These are phyloP conservation scores for Colletotrichum navitas DNA, from an alignment of 2,329 filamentous ascomycete species.

Conservation along the genomic window DNA sequence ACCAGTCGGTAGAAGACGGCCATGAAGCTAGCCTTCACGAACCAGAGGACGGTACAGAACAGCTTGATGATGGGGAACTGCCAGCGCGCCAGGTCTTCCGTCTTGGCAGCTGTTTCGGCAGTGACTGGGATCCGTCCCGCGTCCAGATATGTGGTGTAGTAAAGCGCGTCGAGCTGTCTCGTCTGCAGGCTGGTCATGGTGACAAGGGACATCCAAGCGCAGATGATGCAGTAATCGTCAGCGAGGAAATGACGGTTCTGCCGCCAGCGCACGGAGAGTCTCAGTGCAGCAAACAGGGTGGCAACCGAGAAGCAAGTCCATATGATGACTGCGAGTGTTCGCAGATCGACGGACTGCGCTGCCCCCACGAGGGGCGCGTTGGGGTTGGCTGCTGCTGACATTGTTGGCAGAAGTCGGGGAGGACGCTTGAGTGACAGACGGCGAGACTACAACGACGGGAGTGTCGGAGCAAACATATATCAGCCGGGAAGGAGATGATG, in stretches of 20 bases:
- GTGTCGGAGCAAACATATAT: too few relatives aligned
- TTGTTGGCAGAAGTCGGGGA: neutral
- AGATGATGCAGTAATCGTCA: slow-evolving; percentile 51
- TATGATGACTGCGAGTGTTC: slow-evolving; percentile 47
- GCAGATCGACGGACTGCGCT: slow-evolving; percentile 27
- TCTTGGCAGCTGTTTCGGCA: slow-evolving; percentile 22
- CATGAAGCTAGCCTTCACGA: slow-evolving; percentile 46
- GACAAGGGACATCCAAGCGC: slow-evolving; percentile 47
- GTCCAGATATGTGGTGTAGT: slow-evolving; percentile 42
- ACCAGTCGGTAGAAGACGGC: slow-evolving; percentile 45
- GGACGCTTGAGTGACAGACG: neutral
- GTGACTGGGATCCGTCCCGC: slow-evolving; percentile 37
- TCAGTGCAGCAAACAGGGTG: slow-evolving; percentile 46
- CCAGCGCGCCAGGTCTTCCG: slow-evolving; percentile 40
- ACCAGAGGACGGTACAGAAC: slow-evolving; percentile 46
- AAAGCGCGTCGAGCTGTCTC: slow-evolving; percentile 42
- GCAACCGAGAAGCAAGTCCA: slow-evolving; percentile 49
- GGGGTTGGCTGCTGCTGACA: slow-evolving; percentile 20
- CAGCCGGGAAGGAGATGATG: too few relatives aligned
- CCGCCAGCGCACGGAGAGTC: slow-evolving; percentile 47
- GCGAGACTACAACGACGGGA: too few relatives aligned
- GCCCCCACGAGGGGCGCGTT: slow-evolving; percentile 40
- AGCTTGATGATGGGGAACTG: slow-evolving; percentile 46
- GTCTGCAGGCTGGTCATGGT: slow-evolving; percentile 45
- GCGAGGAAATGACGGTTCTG: slow-evolving; percentile 41